Evolutionary conservation across 805 yeast genomes (phyloP).

Genomic region (Hanseniaspora mollemarum): DNA sequence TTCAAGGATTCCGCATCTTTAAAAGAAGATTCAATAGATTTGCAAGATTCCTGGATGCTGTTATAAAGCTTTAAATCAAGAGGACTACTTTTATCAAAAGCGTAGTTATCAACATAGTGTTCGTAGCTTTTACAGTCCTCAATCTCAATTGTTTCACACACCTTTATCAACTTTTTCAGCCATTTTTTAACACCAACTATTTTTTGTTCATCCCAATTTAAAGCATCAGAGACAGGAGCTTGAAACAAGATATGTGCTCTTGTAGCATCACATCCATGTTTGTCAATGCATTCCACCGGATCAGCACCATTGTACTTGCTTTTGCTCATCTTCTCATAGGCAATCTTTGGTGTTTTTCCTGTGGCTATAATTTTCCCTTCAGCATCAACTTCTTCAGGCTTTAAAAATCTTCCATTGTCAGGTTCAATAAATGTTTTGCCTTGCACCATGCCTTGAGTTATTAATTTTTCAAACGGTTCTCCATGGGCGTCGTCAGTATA

Average conservation of each 20-base stretch:
- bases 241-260: constrained; percentile 88
- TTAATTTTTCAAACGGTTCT: constrained; percentile 71
- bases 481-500: constrained; percentile 56
- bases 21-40: constrained; percentile 48
- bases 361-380: constrained; percentile 39
- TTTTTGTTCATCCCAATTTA: constrained; percentile 83
- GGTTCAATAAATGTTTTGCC: constrained; percentile 77
- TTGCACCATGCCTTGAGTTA: constrained; percentile 97
- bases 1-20: constrained; percentile 53
- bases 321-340: constrained; percentile 91
- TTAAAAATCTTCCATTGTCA: constrained; percentile 57
- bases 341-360: constrained; percentile 41
- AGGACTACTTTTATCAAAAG: constrained; percentile 23
- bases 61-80: constrained; percentile 50
- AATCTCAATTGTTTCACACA: neutral
- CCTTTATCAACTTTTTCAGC: constrained; percentile 47
- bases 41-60: constrained; percentile 38
- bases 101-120: neutral
- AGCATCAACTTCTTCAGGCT: constrained; percentile 52
- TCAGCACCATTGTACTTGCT: constrained; percentile 92
- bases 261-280: constrained; percentile 86
- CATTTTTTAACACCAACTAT: constrained; percentile 83
- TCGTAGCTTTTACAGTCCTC: neutral
- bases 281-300: constrained; percentile 60
- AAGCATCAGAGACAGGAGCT: constrained; percentile 72